phyloP scores from a whole-genome alignment of 108 stramenopile genomes.

The Skeletonema grethae region DNA sequence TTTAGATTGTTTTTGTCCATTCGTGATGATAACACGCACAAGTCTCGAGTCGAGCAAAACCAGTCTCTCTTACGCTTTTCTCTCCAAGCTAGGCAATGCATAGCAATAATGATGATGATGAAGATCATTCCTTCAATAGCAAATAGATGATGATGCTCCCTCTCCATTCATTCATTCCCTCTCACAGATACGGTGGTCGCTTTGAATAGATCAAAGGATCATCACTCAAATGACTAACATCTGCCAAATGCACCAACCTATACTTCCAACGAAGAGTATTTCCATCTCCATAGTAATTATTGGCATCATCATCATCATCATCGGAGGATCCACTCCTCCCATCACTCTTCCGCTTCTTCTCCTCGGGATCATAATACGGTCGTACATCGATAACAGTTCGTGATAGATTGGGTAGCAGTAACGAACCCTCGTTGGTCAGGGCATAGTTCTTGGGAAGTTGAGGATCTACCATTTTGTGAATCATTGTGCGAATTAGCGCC shows the following conservation, averaged over 20 bases:
- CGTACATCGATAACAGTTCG: constrained; percentile 42
- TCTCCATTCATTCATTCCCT: not conserved
- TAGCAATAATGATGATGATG: not conserved
- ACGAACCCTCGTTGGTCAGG: constrained; percentile 32
- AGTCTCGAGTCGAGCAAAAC: no score
- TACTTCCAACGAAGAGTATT: not conserved
- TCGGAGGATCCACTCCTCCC: not conserved
- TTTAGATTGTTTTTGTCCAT: no score
- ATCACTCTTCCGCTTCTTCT: not conserved
- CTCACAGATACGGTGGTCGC: constrained; percentile 18
- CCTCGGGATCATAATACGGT: not conserved
- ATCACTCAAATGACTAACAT: constrained; percentile 39
- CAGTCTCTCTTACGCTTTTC: no score
- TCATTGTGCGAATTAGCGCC: constrained; percentile 51
- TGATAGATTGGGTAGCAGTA: constrained; percentile 45
- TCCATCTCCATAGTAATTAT: not conserved
- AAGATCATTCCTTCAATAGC: no score
- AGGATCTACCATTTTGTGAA: constrained; percentile 45
- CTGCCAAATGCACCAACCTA: constrained; percentile 27
- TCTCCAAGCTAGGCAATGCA: no score
- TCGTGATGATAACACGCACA: no score
- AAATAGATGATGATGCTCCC: no score
- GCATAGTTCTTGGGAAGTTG: constrained; percentile 35
- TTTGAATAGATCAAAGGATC: not conserved
- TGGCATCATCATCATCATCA: not conserved